Conservation (phyloP, 106 monocot species). For the Alisma plantagoaquatica region DNA sequence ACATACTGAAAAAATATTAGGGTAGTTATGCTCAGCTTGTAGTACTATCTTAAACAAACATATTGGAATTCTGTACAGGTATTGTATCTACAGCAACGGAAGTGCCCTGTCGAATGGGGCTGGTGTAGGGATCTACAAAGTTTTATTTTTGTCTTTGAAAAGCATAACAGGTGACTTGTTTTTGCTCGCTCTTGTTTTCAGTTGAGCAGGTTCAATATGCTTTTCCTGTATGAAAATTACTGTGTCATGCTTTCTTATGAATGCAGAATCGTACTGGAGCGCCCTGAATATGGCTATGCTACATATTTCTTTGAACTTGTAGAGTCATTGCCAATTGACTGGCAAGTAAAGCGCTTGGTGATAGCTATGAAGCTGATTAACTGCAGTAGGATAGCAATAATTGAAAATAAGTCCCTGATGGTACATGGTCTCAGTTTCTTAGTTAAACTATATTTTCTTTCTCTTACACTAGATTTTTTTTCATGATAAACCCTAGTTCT, state of each 20-base stretch:
- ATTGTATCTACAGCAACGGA: constrained; percentile 59
- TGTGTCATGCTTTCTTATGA: neutral
- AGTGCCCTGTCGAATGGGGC: constrained; percentile 83
- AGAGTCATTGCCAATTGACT: constrained; percentile 54
- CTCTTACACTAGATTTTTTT: too few species aligned
- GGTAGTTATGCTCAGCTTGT: neutral
- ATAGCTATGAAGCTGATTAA: constrained; percentile 74
- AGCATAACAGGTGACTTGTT: constrained; percentile 63
- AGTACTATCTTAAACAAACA: too few species aligned
- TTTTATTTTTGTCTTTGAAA: constrained; percentile 88
- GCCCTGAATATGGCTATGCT: constrained; percentile 98
- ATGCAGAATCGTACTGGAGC: constrained; percentile 89
- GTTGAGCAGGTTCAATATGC: neutral
- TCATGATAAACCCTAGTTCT: too few species aligned
- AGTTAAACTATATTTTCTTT: neutral
- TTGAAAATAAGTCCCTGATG: constrained; percentile 76
- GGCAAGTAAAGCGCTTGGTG: constrained; percentile 80
- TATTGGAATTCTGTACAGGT: constrained; percentile 35
- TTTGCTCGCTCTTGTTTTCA: neutral
- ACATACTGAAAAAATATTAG: too few species aligned
- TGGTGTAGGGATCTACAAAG: constrained; percentile 98
- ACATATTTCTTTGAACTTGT: constrained; percentile 98
- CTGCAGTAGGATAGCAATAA: constrained; percentile 54
- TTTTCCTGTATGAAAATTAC: neutral
- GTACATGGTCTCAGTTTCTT: constrained; percentile 23